phyloP scores from a whole-genome alignment of 129 eudicot genomes.

The Ambrosia trifida region DNA sequence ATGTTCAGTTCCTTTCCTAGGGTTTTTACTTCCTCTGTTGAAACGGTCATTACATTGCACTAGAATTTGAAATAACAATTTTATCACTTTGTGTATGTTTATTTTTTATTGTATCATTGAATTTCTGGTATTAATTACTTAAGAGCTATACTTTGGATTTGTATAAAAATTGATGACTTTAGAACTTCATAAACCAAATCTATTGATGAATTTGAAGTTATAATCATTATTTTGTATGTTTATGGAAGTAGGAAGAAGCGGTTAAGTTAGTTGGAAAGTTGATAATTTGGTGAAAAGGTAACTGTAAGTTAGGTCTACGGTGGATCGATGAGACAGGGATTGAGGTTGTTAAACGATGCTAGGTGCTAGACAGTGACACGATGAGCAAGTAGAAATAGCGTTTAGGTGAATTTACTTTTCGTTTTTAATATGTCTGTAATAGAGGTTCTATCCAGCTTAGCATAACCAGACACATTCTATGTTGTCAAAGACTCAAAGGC shows the following conservation, averaged over 20 bases:
- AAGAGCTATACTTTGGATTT: neutral
- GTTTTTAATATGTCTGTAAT: neutral
- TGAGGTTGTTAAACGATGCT: neutral
- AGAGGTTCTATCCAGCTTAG: neutral
- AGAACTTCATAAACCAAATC: neutral
- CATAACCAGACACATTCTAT: neutral
- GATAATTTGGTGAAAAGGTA: constrained; percentile 16
- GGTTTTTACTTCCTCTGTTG: constrained; percentile 26
- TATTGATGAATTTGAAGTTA: constrained; percentile 2
- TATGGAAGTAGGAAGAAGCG: neutral
- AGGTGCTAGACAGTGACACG: neutral
- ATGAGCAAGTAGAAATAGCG: neutral
- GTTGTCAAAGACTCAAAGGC: no score
- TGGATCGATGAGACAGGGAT: neutral
- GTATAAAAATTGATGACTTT: constrained; percentile 2
- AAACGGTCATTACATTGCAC: constrained; percentile 4
- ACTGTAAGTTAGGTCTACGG: neutral
- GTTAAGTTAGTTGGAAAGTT: neutral
- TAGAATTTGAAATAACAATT: constrained; percentile 1
- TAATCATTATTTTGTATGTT: neutral
- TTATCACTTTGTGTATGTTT: neutral
- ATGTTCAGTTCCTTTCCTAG: constrained; percentile 24
- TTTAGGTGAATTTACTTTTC: neutral
- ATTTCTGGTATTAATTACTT: neutral
- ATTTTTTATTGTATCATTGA: neutral